phyloP scores from a whole-genome alignment of 108 stramenopile species.

The Cyclotella kingstonii region DNA sequence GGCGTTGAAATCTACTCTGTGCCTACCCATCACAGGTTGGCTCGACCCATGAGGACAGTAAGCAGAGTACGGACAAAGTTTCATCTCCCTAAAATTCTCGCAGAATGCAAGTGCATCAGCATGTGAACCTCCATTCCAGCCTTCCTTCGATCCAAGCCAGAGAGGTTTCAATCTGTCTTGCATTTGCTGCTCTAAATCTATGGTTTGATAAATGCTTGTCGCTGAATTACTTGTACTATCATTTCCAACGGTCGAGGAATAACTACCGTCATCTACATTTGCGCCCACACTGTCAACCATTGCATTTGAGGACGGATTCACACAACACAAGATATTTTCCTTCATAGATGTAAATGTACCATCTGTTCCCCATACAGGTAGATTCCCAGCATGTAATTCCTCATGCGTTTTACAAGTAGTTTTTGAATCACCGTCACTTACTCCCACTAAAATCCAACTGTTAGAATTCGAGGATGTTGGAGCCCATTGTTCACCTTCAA shows the following conservation, averaged over 20 bases:
- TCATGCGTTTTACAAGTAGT: conserved; percentile 15
- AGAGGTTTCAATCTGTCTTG: conserved; percentile 16
- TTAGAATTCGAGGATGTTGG: not conserved
- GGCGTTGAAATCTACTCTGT: conserved; percentile 9
- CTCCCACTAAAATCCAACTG: conserved; percentile 16
- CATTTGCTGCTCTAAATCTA: not conserved
- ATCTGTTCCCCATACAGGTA: conserved; percentile 1
- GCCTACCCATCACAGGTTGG: conserved; percentile 5
- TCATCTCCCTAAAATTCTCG: conserved; percentile 2
- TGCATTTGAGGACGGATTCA: not conserved
- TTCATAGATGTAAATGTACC: not conserved
- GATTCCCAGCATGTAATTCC: not conserved
- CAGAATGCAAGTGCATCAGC: conserved; percentile 17
- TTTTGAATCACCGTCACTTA: conserved; percentile 2
- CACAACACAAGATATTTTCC: not conserved
- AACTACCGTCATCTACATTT: not conserved
- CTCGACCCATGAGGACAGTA: conserved; percentile 12
- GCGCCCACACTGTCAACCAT: not conserved
- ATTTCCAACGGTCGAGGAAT: not conserved
- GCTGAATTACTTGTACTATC: no score
- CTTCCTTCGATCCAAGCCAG: conserved; percentile 13
- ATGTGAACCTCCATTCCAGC: conserved; percentile 20
- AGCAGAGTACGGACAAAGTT: conserved; percentile 12
- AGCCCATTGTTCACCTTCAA: conserved; percentile 46
- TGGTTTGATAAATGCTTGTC: no score